Evolutionary conservation across 129 eudicot genomes (phyloP).

Genomic region (Mikania micrantha): DNA sequence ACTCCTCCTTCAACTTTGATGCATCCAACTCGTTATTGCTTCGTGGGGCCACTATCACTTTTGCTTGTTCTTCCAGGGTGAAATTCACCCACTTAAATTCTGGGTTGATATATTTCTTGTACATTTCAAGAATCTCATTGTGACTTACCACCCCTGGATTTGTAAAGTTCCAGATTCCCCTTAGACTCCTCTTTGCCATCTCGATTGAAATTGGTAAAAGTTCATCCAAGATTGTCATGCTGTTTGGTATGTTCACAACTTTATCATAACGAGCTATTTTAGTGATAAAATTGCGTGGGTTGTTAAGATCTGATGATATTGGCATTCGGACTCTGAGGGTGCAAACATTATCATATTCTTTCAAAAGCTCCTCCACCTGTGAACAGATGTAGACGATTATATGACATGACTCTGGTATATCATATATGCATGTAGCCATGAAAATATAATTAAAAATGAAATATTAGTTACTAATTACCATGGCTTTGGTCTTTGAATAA

Average conservation of each 20-base stretch:
- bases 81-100: constrained; percentile 66
- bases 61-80: constrained; percentile 92
- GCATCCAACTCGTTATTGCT: constrained; percentile 94
- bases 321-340: constrained; percentile 96
- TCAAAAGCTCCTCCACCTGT: constrained; percentile 83
- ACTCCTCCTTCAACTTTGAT: constrained; percentile 76
- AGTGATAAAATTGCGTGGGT: constrained; percentile 98
- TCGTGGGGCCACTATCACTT: constrained; percentile 83
- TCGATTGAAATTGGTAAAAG: constrained; percentile 87
- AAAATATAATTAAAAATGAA: not conserved
- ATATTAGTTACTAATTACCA: constrained; percentile 28
- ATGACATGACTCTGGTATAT: not conserved
- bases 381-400: not conserved
- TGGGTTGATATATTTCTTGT: constrained; percentile 75
- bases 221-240: constrained; percentile 95
- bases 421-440: not conserved
- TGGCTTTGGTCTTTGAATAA: constrained; percentile 81
- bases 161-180: constrained; percentile 91
- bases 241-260: constrained; percentile 95
- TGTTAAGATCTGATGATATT: constrained; percentile 84
- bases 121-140: constrained; percentile 89
- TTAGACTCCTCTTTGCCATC: constrained; percentile 89
- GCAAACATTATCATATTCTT: constrained; percentile 89
- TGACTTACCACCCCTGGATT: constrained; percentile 96
- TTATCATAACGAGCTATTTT: constrained; percentile 75